Percentiles rank a stretch among this genome's conserved stretches.
Evolutionary conservation across 306 rosid species (phyloP).

Genomic region (Luffa aegyptiaca): DNA sequence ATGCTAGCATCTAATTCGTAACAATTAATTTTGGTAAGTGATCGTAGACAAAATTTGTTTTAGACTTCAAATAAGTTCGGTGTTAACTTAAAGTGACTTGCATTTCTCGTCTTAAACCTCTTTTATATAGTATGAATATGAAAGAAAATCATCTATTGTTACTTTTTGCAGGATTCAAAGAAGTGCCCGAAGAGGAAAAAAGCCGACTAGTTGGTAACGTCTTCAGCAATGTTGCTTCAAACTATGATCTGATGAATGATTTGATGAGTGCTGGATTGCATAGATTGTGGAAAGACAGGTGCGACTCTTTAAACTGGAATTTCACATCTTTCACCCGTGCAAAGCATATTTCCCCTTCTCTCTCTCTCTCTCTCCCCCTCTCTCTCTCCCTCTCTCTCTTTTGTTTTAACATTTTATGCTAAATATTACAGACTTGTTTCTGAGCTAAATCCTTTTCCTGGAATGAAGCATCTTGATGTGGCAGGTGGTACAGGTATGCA

Average conservation of each 20-base stretch:
- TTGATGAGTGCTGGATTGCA: slow-evolving; percentile 91
- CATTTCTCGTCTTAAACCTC: background rate
- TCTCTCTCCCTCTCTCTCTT: background rate
- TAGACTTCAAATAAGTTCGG: background rate
- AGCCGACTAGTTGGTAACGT: slow-evolving; percentile 77
- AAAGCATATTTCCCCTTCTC: background rate
- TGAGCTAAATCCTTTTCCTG: slow-evolving; percentile 80
- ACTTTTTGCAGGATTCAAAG: slow-evolving; percentile 57
- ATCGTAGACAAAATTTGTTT: background rate
- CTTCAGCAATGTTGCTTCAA: slow-evolving; percentile 82
- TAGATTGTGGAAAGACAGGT: slow-evolving; percentile 98
- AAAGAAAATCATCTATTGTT: background rate
- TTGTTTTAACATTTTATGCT: slow-evolving; percentile 11
- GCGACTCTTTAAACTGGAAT: background rate
- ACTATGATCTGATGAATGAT: slow-evolving; percentile 84
- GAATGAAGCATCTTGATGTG: slow-evolving; percentile 94
- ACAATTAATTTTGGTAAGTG: background rate
- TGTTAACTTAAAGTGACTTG: background rate
- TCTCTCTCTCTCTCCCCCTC: background rate
- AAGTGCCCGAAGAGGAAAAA: slow-evolving; percentile 86
- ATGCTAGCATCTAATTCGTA: background rate
- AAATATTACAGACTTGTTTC: slow-evolving; percentile 65
- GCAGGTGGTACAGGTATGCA: slow-evolving; percentile 93
- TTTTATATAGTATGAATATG: background rate
- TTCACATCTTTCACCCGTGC: background rate